These are phyloP conservation scores for Cornus kousa DNA, from an alignment of 148 eudicot species.

Conservation along the genomic window DNA sequence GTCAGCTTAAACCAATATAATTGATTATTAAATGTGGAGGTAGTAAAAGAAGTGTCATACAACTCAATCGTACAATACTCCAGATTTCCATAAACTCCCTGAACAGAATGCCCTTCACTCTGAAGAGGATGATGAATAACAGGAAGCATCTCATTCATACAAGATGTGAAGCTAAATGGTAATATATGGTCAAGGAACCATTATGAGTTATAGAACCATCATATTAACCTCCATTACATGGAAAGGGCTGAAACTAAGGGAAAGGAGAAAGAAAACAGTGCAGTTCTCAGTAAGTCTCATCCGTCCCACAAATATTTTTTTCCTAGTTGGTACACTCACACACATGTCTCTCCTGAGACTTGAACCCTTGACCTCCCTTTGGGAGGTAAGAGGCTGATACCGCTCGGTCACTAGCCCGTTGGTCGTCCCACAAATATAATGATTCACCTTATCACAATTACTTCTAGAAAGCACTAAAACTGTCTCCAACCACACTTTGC, in stretches of 20 bases:
- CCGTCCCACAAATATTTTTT: background rate
- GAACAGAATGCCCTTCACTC: background rate
- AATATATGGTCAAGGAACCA: background rate
- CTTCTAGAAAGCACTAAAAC: background rate
- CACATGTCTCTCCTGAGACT: no score
- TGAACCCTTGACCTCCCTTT: no score
- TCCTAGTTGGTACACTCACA: no score
- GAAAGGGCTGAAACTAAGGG: background rate
- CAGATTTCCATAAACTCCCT: background rate
- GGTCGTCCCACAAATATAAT: background rate
- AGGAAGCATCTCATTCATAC: background rate
- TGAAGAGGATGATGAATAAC: background rate
- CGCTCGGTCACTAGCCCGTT: no score
- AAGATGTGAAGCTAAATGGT: background rate
- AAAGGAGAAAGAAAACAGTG: background rate
- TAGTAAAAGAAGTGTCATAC: background rate
- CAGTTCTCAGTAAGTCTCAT: background rate
- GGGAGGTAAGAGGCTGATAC: no score
- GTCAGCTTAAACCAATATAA: background rate
- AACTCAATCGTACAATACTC: background rate
- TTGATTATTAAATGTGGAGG: background rate
- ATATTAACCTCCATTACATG: background rate
- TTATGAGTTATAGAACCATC: background rate
- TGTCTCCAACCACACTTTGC: background rate
- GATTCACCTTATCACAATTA: background rate